phyloP scores from a whole-genome alignment of 306 rosid genomes.

The Sindora glabra region DNA sequence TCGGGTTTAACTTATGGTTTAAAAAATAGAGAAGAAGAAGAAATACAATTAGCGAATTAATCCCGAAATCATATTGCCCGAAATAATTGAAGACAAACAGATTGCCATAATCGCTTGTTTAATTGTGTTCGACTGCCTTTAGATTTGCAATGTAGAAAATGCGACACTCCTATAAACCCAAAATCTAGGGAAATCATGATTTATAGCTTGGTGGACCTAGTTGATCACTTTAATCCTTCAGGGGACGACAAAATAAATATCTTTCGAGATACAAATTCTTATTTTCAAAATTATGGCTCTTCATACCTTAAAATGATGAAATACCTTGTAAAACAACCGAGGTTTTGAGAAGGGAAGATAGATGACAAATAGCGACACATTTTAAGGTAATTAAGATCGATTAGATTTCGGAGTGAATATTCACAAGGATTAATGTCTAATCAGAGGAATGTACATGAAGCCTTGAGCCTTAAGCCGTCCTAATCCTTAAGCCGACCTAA shows the following conservation, averaged over 20 bases:
- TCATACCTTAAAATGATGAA: constrained; percentile 1
- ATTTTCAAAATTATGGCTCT: neutral
- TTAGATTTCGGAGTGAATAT: neutral
- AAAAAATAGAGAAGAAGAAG: too few relatives aligned
- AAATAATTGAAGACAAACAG: too few relatives aligned
- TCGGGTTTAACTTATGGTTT: too few relatives aligned
- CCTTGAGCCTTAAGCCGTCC: neutral
- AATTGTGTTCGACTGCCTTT: constrained; percentile 1
- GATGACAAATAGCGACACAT: neutral
- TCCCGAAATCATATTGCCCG: too few relatives aligned
- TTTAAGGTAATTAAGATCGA: constrained; percentile 5
- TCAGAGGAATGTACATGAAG: neutral
- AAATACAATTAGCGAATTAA: too few relatives aligned
- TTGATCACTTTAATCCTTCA: neutral
- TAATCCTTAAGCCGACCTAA: constrained; percentile 10
- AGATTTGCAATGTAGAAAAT: constrained; percentile 1
- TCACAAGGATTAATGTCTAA: constrained; percentile 11
- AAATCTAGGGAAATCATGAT: constrained; percentile 4
- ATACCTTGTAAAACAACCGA: neutral
- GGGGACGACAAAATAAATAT: neutral
- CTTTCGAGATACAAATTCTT: neutral
- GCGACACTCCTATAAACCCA: too few relatives aligned
- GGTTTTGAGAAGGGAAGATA: neutral
- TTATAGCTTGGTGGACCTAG: neutral
- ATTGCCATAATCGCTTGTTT: constrained; percentile 8